Evolutionary conservation across 768 basidiomycete species (phyloP).

Genomic region (Floccularia luteovirens): DNA sequence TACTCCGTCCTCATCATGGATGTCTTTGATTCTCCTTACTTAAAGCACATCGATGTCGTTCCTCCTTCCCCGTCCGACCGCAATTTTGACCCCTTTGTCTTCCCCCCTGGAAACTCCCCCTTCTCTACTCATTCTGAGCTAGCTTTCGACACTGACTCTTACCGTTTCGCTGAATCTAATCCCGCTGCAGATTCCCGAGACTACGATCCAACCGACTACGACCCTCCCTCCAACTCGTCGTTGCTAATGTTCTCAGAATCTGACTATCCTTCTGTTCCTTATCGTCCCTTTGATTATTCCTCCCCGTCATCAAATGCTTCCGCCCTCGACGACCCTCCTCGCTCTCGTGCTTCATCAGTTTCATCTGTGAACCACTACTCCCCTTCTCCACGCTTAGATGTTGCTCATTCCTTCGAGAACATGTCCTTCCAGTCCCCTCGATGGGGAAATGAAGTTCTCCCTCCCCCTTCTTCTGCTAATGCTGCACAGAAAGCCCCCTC

Average conservation of each 20-base stretch:
- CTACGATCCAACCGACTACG: constrained; percentile 74
- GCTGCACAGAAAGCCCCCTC: constrained; percentile 47
- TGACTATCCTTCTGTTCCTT: constrained; percentile 30
- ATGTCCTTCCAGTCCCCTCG: constrained; percentile 60
- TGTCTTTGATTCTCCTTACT: constrained; percentile 7
- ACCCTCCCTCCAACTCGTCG: constrained; percentile 38
- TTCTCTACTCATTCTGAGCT: constrained; percentile 68
- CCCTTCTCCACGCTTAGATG: constrained; percentile 49
- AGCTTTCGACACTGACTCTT: constrained; percentile 35
- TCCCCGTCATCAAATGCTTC: constrained; percentile 55
- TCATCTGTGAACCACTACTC: constrained; percentile 38
- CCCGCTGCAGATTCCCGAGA: constrained; percentile 29
- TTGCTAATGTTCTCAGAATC: constrained; percentile 55
- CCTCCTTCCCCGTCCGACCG: background rate
- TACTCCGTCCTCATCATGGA: background rate
- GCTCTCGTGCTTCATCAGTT: constrained; percentile 60
- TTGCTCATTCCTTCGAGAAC: constrained; percentile 53
- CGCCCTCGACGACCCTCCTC: constrained; percentile 36
- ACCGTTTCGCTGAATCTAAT: constrained; percentile 44
- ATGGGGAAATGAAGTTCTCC: constrained; percentile 47
- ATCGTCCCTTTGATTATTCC: constrained; percentile 47
- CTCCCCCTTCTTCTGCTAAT: constrained; percentile 13
- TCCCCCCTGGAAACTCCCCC: constrained; percentile 64
- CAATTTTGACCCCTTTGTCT: constrained; percentile 17
- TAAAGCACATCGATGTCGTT: constrained; percentile 10